A percentile compares a stretch with the other conserved stretches of the same genome.
Conservation (phyloP, 2,329 filamentous ascomycete genomes). For the Aaosphaeria pasadenensis region DNA sequence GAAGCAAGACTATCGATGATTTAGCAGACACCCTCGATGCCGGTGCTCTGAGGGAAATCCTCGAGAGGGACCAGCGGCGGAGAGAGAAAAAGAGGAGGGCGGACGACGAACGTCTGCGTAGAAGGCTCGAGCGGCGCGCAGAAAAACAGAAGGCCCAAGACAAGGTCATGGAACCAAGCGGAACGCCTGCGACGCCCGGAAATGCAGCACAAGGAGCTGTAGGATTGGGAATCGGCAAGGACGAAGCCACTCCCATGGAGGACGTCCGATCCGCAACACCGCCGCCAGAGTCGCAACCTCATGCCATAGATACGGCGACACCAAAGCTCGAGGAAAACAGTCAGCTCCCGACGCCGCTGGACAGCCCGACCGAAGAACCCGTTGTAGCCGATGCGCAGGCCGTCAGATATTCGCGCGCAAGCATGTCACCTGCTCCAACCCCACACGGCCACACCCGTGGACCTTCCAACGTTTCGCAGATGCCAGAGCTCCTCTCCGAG, state of each 20-base stretch:
- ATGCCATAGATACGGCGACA: constrained; percentile 9
- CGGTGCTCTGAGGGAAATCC: constrained; percentile 76
- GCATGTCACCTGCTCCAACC: constrained; percentile 40
- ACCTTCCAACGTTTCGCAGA: constrained; percentile 53
- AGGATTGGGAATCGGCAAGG: constrained; percentile 58
- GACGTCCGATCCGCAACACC: constrained; percentile 43
- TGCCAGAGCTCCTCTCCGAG: constrained; percentile 49
- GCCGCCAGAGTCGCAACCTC: constrained; percentile 12
- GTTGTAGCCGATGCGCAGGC: constrained; percentile 49
- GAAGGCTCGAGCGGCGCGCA: constrained; percentile 62
- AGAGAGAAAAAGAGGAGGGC: constrained; percentile 69
- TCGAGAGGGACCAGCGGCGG: constrained; percentile 84
- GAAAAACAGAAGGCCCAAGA: constrained; percentile 60
- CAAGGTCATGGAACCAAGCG: constrained; percentile 40
- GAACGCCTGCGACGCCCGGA: not conserved
- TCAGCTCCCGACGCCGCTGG: constrained; percentile 36
- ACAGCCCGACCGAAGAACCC: constrained; percentile 45
- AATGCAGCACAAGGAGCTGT: constrained; percentile 15
- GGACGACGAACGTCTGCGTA: constrained; percentile 66
- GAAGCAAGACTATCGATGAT: constrained; percentile 61
- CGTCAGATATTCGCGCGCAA: constrained; percentile 48
- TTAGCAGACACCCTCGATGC: constrained; percentile 84
- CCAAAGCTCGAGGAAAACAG: constrained; percentile 14
- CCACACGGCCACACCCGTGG: constrained; percentile 44
- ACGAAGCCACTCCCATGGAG: constrained; percentile 54